Conservation (phyloP, 352 stramenopile genomes). For the Pythium insidiosum region DNA sequence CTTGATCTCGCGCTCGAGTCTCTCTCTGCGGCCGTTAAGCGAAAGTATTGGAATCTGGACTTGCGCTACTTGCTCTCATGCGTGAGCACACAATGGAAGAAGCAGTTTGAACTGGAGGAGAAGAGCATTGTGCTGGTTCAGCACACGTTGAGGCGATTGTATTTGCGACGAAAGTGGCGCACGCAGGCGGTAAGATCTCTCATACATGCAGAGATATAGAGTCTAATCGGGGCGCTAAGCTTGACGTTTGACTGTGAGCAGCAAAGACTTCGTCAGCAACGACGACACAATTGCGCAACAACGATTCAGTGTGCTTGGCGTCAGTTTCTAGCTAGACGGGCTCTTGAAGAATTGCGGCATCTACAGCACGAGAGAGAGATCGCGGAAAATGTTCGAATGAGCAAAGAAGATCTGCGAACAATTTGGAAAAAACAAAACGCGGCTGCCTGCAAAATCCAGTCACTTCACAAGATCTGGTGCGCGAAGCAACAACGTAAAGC, state of each 20-base stretch:
- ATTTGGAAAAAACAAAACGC: slow-evolving; percentile 29
- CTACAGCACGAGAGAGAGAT: slow-evolving; percentile 25
- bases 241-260: too few species aligned
- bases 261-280: slow-evolving; percentile 19
- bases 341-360: slow-evolving; percentile 17
- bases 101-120: slow-evolving; percentile 33
- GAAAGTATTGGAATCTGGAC: slow-evolving; percentile 33
- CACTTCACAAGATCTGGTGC: slow-evolving; percentile 29
- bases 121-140: slow-evolving; percentile 28
- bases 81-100: slow-evolving; percentile 30
- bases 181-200: slow-evolving; percentile 8
- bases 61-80: slow-evolving; percentile 35
- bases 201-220: too few species aligned
- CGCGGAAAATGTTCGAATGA: slow-evolving; percentile 26
- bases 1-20: slow-evolving; percentile 16
- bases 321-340: slow-evolving; percentile 12
- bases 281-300: slow-evolving; percentile 18
- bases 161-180: slow-evolving; percentile 14
- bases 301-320: slow-evolving; percentile 46
- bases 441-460: slow-evolving; percentile 41
- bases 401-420: slow-evolving; percentile 28
- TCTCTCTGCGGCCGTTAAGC: slow-evolving; percentile 26
- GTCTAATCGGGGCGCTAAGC: too few species aligned
- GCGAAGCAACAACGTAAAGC: slow-evolving; percentile 22
- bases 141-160: slow-evolving; percentile 10